These are phyloP conservation scores for Aegilops tauschii DNA, from an alignment of 176 grass and related monocot genomes.

Conservation along the genomic window DNA sequence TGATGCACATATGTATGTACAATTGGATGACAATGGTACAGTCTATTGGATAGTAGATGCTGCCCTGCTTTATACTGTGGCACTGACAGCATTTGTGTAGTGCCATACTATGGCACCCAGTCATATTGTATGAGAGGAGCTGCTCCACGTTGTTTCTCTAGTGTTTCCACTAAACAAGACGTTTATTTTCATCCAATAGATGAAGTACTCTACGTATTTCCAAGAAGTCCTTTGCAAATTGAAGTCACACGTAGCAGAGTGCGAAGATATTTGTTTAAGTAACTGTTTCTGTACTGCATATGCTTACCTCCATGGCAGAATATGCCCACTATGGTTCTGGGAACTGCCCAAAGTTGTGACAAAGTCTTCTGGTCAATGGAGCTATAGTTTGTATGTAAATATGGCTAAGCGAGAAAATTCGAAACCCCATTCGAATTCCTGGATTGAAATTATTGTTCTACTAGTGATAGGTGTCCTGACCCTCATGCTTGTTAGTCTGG, in stretches of 20 bases:
- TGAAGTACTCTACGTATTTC: background rate
- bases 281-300: conserved; percentile 29
- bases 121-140: too few species aligned
- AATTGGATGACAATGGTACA: background rate
- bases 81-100: background rate
- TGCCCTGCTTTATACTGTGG: conserved; percentile 2
- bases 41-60: background rate
- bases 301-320: background rate
- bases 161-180: background rate
- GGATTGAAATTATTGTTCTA: background rate
- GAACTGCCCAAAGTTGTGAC: background rate
- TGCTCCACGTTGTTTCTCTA: background rate
- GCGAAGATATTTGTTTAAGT: background rate
- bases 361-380: background rate
- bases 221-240: background rate
- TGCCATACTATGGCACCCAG: too few species aligned
- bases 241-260: background rate
- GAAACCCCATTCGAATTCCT: background rate
- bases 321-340: conserved; percentile 7
- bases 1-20: background rate
- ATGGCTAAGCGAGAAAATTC: background rate
- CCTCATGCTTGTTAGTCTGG: background rate
- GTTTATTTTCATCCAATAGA: background rate
- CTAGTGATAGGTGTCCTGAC: background rate
- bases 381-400: background rate